These are phyloP conservation scores for Potentilla sterilis DNA, from an alignment of 306 rosid species.

Conservation along the genomic window DNA sequence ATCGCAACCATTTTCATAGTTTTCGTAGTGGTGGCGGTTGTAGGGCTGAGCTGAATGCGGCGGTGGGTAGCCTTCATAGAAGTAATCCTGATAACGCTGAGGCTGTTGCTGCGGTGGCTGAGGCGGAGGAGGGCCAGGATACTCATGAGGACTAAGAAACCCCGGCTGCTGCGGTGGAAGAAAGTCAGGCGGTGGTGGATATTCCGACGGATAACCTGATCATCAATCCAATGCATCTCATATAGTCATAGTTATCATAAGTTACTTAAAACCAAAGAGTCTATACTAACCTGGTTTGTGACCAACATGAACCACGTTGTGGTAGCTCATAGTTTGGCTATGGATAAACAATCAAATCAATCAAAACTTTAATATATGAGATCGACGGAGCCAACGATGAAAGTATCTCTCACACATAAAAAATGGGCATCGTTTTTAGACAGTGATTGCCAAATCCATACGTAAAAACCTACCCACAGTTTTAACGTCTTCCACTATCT, in stretches of 20 bases:
- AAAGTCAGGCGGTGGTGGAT: constrained; percentile 7
- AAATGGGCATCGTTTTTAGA: not conserved
- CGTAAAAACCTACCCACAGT: not conserved
- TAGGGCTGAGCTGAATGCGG: constrained; percentile 24
- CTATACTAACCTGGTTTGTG: constrained; percentile 11
- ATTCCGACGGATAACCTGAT: constrained; percentile 13
- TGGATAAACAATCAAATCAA: not conserved
- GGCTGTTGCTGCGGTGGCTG: not conserved
- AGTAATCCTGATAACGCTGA: constrained; percentile 29
- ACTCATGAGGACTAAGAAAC: not conserved
- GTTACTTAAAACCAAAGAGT: not conserved
- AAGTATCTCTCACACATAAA: not conserved
- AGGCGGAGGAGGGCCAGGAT: constrained; percentile 6
- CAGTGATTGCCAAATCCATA: not conserved
- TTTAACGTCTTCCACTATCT: not conserved
- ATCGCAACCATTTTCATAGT: constrained; percentile 15
- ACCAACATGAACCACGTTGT: not conserved
- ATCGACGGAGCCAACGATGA: not conserved
- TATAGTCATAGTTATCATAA: no score
- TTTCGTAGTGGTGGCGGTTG: constrained; percentile 18
- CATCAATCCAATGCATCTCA: not conserved
- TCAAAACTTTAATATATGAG: not conserved
- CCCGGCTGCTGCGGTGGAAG: constrained; percentile 10
- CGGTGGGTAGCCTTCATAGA: constrained; percentile 24
- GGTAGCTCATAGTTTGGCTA: not conserved